Percentiles rank a stretch among this genome's conserved stretches.
phyloP scores from a whole-genome alignment of 495 filamentous ascomycete species.

The Penicillium maclennaniae region DNA sequence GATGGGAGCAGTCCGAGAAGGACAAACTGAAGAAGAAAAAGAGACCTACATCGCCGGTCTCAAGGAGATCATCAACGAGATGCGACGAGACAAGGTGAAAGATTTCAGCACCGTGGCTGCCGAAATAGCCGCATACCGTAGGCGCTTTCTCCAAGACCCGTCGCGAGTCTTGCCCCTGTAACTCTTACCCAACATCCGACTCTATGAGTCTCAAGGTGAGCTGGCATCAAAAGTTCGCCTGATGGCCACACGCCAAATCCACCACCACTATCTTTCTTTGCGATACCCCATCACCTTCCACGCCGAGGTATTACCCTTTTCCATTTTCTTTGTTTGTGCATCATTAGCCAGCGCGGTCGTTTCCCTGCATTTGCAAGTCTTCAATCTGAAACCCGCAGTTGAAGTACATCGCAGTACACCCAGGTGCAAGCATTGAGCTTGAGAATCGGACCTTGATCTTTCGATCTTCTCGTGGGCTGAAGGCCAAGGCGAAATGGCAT shows the following conservation, averaged over 20 bases:
- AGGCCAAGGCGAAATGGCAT: slow-evolving; percentile 10
- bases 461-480: slow-evolving; percentile 1
- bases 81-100: slow-evolving; percentile 69
- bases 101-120: slow-evolving; percentile 78
- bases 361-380: slow-evolving; percentile 7
- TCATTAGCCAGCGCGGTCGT: slow-evolving; percentile 21
- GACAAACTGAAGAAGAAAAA: slow-evolving; percentile 65
- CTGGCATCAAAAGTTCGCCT: slow-evolving; percentile 16
- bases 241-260: slow-evolving; percentile 3
- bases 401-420: background rate
- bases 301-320: slow-evolving; percentile 7
- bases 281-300: slow-evolving; percentile 4
- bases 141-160: slow-evolving; percentile 58
- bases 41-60: slow-evolving; percentile 71
- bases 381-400: background rate
- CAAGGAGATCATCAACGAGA: slow-evolving; percentile 66
- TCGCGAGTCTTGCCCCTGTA: slow-evolving; percentile 47
- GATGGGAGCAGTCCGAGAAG: slow-evolving; percentile 69
- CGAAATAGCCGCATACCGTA: slow-evolving; percentile 80
- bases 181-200: slow-evolving; percentile 13
- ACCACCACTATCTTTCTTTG: slow-evolving; percentile 9
- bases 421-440: background rate
- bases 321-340: slow-evolving; percentile 6
- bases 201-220: slow-evolving; percentile 30
- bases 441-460: slow-evolving; percentile 1